Base-by-base conservation (phyloP, 2,329 filamentous ascomycete genomes). In the Aschersonia sp. region DNA sequence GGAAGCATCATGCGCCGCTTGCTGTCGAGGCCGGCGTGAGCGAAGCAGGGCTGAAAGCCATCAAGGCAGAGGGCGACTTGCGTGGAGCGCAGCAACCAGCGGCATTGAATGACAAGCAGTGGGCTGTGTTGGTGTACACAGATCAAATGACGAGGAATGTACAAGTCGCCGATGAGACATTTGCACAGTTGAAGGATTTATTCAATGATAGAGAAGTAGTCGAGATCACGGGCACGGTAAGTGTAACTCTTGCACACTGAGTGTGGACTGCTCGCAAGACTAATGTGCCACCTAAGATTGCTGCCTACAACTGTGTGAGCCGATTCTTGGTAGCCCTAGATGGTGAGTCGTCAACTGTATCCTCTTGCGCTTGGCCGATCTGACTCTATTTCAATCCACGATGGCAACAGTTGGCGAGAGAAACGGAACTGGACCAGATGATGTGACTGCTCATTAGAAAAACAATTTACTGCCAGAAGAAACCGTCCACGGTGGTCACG, bases 61-160 rank as follows among this genome's bases (percentile, higher is more conserved):
- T 74, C 37, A 68, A 66, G 63, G 51, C 52, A 30, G 57, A 63
- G 22, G 39, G 43, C 12, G 57, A 47, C 0, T 51, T 62, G 4
- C 54, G 54, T 1, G 40, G 29, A 6, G 5, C 30, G 1, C 51
- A 62, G 48, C 58, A 57, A 48, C 65, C 59, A 45, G 58, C 47
- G 35, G 64, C 52, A 48, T 57, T 88, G 51, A 76, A 65, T 30
- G 72, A 73, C 50, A 71, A 68, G 59, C 79, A 87, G 65, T 79
- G 77, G 70, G 81, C 79, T 0, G 83, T 86, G 35, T 62, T 90
- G 47, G 68, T 73, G 43, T 89, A 87, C 61, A 76, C 87, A 14
- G 86, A 94, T 66, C 84, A 86, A 60, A 94, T 94, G 84, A 94
- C 87, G 45, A 69, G 79, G 53, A 75, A 78, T 43, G 81, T 90